A percentile compares a stretch with the other conserved stretches of the same genome.
These are phyloP conservation scores for Calonectria multiphialidica DNA, from an alignment of 2,329 filamentous ascomycete genomes.

Conservation along the genomic window DNA sequence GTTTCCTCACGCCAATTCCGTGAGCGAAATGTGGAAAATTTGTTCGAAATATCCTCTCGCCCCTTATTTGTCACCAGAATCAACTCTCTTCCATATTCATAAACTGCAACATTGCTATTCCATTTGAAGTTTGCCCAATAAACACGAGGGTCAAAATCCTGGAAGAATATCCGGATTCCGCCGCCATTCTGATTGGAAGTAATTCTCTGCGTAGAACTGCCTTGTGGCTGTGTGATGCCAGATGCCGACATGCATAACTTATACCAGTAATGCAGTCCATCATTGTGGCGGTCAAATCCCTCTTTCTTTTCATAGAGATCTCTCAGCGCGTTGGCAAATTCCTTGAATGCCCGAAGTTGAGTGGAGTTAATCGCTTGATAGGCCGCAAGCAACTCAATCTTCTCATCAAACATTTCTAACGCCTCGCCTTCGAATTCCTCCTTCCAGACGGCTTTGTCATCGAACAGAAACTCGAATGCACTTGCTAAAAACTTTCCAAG, in stretches of 20 bases:
- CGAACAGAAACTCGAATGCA: background rate
- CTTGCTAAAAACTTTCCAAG: background rate
- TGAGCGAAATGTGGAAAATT: background rate
- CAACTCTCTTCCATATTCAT: background rate
- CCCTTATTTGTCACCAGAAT: background rate
- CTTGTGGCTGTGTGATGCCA: background rate
- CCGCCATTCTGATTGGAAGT: background rate
- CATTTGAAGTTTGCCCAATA: background rate
- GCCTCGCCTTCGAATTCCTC: background rate
- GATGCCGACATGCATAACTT: background rate
- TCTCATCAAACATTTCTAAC: background rate
- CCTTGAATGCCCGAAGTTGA: background rate
- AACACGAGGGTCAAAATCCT: background rate
- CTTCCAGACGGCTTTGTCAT: background rate
- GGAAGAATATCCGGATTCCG: background rate
- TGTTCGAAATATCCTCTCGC: background rate
- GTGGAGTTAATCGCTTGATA: background rate
- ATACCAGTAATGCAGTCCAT: background rate
- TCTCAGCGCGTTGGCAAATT: background rate
- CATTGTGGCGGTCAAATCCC: background rate
- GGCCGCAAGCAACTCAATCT: background rate
- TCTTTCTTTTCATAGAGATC: background rate
- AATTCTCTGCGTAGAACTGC: too few relatives aligned
- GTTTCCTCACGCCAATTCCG: background rate
- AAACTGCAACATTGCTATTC: background rate